Percentiles rank a stretch among this genome's conserved stretches.
Evolutionary conservation across 129 eudicot genomes (phyloP).

Genomic region (Oenanthe sinensis): DNA sequence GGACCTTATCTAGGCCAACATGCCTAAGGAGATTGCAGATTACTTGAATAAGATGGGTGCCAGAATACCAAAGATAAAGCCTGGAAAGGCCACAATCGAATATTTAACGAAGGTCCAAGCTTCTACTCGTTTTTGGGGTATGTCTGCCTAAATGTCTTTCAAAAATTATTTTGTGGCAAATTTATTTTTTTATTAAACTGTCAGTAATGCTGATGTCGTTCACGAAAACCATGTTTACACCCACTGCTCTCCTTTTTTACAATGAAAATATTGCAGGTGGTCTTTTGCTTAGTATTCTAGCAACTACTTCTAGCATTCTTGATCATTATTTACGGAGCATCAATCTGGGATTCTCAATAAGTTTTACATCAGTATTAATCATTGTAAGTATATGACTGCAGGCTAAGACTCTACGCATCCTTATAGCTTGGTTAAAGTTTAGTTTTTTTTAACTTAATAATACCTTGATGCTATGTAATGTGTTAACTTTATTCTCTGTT

Average conservation of each 20-base stretch:
- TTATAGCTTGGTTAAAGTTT: background rate
- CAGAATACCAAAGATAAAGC: constrained; percentile 89
- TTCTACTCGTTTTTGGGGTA: constrained; percentile 99
- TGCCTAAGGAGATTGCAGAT: constrained; percentile 98
- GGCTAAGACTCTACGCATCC: background rate
- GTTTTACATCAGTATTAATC: constrained; percentile 88
- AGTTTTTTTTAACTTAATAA: background rate
- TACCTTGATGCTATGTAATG: background rate
- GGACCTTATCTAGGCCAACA: constrained; percentile 59
- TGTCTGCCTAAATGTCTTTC: constrained; percentile 6
- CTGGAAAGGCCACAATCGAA: constrained; percentile 89
- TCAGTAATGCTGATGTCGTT: background rate
- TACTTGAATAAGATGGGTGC: constrained; percentile 96
- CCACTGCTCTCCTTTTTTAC: background rate
- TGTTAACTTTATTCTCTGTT: background rate
- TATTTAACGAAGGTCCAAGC: constrained; percentile 86
- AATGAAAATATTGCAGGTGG: constrained; percentile 57
- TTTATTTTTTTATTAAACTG: background rate
- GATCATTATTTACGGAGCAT: constrained; percentile 81
- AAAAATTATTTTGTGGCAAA: background rate
- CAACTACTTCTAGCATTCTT: constrained; percentile 73
- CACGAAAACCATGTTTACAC: background rate
- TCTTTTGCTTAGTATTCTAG: constrained; percentile 61
- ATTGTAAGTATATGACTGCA: constrained; percentile 55
- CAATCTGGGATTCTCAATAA: constrained; percentile 78